Percentiles rank a stretch among this genome's conserved stretches.
These are phyloP conservation scores for Lanmaoa pseudosensibilis DNA, from an alignment of 768 basidiomycete genomes.

Conservation along the genomic window DNA sequence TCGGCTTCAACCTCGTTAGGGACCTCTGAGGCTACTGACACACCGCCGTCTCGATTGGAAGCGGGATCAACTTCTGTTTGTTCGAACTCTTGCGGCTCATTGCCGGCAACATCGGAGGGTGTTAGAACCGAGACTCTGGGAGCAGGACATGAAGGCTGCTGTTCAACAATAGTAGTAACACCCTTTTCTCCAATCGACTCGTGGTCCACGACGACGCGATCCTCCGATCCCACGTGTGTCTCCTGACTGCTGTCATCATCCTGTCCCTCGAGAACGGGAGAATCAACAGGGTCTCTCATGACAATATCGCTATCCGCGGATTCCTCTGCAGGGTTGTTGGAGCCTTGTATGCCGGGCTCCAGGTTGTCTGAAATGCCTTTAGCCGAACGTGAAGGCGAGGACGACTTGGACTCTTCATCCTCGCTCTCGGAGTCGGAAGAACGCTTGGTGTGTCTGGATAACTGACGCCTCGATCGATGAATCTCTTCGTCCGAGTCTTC, in stretches of 20 bases:
- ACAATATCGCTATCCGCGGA: background rate
- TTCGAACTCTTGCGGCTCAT: background rate
- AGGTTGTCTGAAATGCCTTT: constrained; percentile 36
- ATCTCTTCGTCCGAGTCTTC: constrained; percentile 39
- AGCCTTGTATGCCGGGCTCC: constrained; percentile 27
- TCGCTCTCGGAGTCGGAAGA: constrained; percentile 38
- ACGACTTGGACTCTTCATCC: constrained; percentile 27
- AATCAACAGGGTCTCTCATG: constrained; percentile 8
- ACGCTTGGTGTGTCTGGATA: constrained; percentile 32
- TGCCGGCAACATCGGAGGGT: background rate
- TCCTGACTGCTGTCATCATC: constrained; percentile 16
- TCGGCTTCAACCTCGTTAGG: constrained; percentile 25
- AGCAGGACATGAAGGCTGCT: background rate
- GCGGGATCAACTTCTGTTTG: constrained; percentile 21
- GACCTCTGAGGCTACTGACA: background rate
- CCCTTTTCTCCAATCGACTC: constrained; percentile 1
- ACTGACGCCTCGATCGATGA: constrained; percentile 34
- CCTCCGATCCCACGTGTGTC: constrained; percentile 22
- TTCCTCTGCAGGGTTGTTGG: background rate
- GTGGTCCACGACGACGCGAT: constrained; percentile 16
- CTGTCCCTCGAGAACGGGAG: background rate
- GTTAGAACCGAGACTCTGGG: background rate
- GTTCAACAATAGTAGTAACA: background rate
- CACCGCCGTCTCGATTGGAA: background rate
- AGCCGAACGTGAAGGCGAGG: constrained; percentile 16